phyloP scores from a whole-genome alignment of 2,329 filamentous ascomycete genomes.

The Ophiostoma sp. region DNA sequence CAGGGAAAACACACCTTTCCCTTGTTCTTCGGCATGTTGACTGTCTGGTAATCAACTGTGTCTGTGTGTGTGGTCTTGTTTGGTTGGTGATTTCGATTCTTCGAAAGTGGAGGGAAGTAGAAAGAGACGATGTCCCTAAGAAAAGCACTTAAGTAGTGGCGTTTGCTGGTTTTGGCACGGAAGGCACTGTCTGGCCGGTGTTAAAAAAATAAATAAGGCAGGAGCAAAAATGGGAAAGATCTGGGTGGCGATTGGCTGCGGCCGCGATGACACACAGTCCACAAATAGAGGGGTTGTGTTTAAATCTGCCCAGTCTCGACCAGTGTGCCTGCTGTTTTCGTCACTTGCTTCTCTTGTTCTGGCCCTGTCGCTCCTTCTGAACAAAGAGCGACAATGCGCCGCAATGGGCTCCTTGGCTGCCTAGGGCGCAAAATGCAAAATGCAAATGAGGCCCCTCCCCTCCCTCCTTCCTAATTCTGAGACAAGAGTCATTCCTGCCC shows the following conservation, averaged over 20 bases:
- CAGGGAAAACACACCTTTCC: constrained; percentile 69
- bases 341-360: not conserved
- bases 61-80: not conserved
- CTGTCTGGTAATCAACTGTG: constrained; percentile 4
- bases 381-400: not conserved
- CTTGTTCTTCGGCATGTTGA: constrained; percentile 96
- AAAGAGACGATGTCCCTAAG: not conserved
- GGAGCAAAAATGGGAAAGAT: constrained; percentile 15
- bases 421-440: not conserved
- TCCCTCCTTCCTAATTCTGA: not conserved
- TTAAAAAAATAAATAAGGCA: constrained; percentile 14
- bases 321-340: constrained; percentile 23
- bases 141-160: constrained; percentile 14
- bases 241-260: constrained; percentile 21
- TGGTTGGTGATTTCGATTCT: constrained; percentile 8
- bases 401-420: not conserved
- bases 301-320: constrained; percentile 9
- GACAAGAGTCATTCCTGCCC: not conserved
- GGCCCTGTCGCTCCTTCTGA: not conserved
- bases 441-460: not conserved
- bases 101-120: constrained; percentile 10
- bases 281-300: constrained; percentile 26
- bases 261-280: constrained; percentile 20
- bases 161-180: not conserved
- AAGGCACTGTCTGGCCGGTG: not conserved